phyloP scores from a whole-genome alignment of 345 rosid species.

The Eucalyptus leucophloia region DNA sequence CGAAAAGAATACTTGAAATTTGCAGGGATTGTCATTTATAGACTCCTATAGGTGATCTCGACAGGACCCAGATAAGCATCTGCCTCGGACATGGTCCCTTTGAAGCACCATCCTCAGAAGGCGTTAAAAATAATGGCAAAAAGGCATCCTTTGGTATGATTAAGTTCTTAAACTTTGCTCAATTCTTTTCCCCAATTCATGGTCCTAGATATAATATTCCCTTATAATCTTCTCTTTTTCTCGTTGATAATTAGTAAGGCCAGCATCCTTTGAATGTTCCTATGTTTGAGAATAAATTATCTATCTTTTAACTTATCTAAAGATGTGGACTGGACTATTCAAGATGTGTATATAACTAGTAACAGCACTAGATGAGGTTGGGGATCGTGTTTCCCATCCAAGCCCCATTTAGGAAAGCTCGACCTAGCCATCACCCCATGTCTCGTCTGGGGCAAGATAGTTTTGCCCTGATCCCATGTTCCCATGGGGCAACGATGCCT shows the following conservation, averaged over 20 bases:
- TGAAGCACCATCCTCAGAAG: neutral
- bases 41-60: neutral
- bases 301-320: neutral
- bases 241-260: neutral
- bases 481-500: neutral
- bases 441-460: neutral
- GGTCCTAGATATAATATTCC: neutral
- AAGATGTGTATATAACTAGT: neutral
- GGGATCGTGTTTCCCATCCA: neutral
- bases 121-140: neutral
- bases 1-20: neutral
- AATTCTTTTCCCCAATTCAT: neutral
- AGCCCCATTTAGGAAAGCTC: neutral
- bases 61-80: neutral
- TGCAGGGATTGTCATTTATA: neutral
- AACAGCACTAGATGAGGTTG: neutral
- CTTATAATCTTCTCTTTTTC: neutral
- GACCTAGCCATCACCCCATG: neutral
- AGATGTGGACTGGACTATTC: neutral
- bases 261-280: neutral
- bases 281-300: neutral
- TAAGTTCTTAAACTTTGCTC: neutral
- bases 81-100: neutral
- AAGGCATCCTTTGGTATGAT: neutral
- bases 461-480: neutral